Conservation (phyloP, 139 green algal species). For the Spirogloea muscicola region DNA sequence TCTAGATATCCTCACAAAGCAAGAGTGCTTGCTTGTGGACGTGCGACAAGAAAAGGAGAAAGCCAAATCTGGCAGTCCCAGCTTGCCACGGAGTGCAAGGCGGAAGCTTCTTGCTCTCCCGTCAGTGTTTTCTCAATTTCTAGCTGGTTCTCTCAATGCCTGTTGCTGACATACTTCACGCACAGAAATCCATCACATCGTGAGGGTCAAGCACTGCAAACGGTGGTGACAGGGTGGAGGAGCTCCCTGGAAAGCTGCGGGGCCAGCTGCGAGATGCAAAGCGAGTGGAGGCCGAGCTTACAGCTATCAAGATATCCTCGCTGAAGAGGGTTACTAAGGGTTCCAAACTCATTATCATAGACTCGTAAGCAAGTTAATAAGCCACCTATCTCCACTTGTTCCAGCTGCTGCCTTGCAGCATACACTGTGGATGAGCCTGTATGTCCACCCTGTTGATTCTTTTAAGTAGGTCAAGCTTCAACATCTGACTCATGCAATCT, state of each 20-base stretch:
- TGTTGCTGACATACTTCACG: neutral
- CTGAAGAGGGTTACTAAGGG: slow-evolving; percentile 34
- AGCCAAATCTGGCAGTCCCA: slow-evolving; percentile 9
- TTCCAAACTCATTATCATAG: slow-evolving; percentile 28
- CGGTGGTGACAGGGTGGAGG: slow-evolving; percentile 32
- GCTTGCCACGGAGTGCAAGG: slow-evolving; percentile 32
- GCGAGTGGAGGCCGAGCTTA: slow-evolving; percentile 31
- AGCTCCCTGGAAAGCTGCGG: slow-evolving; percentile 30
- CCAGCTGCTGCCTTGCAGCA: neutral
- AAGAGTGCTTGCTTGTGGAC: slow-evolving; percentile 33
- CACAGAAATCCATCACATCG: neutral
- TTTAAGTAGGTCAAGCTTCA: no score
- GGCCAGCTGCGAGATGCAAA: slow-evolving; percentile 27
- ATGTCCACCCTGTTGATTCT: neutral
- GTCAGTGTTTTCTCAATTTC: neutral
- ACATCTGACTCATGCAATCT: no score
- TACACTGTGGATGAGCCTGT: neutral
- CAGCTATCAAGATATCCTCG: slow-evolving; percentile 38
- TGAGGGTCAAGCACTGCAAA: no score
- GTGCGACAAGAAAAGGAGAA: slow-evolving; percentile 25
- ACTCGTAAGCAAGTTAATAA: slow-evolving; percentile 39
- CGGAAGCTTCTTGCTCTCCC: slow-evolving; percentile 22
- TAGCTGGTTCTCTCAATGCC: neutral
- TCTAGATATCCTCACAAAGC: slow-evolving; percentile 15
- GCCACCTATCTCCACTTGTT: no score